Percentiles rank a stretch among this genome's conserved stretches.
phyloP scores from a whole-genome alignment of 768 basidiomycete genomes.

The Termitomyces sp. region DNA sequence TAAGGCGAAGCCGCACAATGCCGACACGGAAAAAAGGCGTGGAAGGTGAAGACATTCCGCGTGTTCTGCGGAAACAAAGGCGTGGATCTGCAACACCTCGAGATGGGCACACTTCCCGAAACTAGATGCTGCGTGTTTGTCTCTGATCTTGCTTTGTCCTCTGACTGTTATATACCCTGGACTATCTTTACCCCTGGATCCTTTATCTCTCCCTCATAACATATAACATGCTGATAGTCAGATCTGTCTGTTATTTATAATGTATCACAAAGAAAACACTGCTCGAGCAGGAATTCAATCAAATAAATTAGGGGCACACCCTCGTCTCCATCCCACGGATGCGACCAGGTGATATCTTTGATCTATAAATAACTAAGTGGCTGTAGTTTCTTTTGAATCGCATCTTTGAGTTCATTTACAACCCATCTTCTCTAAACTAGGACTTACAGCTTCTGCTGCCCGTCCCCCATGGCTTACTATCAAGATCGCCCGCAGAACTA shows the following conservation, averaged over 20 bases:
- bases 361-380: not conserved
- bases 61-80: conserved; percentile 49
- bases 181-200: conserved; percentile 17
- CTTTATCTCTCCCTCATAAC: conserved; percentile 1
- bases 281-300: not conserved
- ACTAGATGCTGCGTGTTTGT: not conserved
- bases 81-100: conserved; percentile 31
- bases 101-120: conserved; percentile 8
- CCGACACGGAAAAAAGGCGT: conserved; percentile 38
- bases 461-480: conserved; percentile 11
- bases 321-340: no score
- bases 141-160: conserved; percentile 1
- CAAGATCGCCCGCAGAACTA: conserved; percentile 16
- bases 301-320: not conserved
- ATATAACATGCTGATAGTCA: conserved; percentile 4
- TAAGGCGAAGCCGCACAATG: conserved; percentile 61
- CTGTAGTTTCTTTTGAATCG: no score
- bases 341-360: not conserved
- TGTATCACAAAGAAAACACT: not conserved
- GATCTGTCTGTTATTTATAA: conserved; percentile 6
- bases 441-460: not conserved
- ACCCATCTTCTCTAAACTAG: not conserved
- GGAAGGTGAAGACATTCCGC: conserved; percentile 28
- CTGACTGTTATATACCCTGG: conserved; percentile 16
- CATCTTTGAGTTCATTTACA: not conserved